Percentiles rank a stretch among this genome's conserved stretches.
Conservation (phyloP, 805 yeast species). For the Metahyphopichia silvanorum region DNA sequence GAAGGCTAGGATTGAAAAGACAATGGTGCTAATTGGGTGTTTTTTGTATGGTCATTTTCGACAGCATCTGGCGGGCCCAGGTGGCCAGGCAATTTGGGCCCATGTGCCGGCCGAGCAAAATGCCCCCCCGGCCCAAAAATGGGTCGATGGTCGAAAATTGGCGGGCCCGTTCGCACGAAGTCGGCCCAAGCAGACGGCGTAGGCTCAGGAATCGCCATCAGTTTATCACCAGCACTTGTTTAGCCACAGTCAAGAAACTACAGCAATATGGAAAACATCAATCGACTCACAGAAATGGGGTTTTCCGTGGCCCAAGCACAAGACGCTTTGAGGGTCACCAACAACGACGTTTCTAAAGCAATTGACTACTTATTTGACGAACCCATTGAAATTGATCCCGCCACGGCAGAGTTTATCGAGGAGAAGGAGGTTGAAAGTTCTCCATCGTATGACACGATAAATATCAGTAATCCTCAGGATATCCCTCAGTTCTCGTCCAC, state of each 20-base stretch:
- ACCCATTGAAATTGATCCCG: slow-evolving; percentile 14
- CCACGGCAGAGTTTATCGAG: no score
- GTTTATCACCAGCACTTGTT: no score
- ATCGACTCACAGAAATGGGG: slow-evolving; percentile 36
- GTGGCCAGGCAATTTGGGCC: background rate
- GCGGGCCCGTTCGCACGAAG: no score
- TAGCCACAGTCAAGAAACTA: no score
- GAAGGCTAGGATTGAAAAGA: no score
- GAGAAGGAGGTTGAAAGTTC: no score
- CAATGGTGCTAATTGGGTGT: no score
- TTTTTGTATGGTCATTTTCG: no score
- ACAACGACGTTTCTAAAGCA: slow-evolving; percentile 24
- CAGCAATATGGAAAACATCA: slow-evolving; percentile 8
- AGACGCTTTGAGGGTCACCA: slow-evolving; percentile 30
- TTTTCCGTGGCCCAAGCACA: slow-evolving; percentile 33
- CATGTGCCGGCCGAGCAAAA: background rate
- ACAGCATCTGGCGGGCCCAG: no score
- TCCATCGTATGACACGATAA: background rate
- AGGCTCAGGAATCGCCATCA: no score
- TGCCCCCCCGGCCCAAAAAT: background rate
- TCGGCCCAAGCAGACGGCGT: no score
- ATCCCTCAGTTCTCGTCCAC: background rate
- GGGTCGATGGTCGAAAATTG: no score
- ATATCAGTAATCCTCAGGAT: slow-evolving; percentile 2
- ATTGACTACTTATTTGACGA: slow-evolving; percentile 34